Conservation (phyloP, 768 basidiomycete genomes). For the Tubosaeta sp. region DNA sequence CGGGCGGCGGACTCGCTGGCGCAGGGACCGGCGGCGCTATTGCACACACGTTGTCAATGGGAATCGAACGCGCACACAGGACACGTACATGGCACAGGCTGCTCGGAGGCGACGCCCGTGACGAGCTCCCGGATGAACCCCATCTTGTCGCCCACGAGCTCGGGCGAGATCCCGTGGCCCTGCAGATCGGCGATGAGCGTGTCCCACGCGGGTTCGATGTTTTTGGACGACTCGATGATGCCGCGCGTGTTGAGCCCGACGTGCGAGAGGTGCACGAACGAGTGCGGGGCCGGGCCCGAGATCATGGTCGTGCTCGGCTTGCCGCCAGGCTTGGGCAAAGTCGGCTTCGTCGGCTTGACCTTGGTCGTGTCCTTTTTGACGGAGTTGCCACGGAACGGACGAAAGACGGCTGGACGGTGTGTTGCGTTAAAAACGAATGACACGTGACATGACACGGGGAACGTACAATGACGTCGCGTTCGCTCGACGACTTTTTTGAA, state of each 20-base stretch:
- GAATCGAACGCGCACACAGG: not conserved
- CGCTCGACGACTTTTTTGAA: slow-evolving; percentile 57
- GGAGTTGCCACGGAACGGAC: slow-evolving; percentile 26
- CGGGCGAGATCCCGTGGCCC: slow-evolving; percentile 34
- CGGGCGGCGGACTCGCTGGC: slow-evolving; percentile 10
- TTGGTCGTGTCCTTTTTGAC: slow-evolving; percentile 21
- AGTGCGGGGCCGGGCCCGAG: slow-evolving; percentile 53
- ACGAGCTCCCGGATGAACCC: slow-evolving; percentile 35
- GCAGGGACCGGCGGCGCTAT: slow-evolving; percentile 12
- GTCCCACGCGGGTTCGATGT: slow-evolving; percentile 52
- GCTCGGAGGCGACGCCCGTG: slow-evolving; percentile 3
- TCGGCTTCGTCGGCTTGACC: not conserved
- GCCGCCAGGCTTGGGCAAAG: slow-evolving; percentile 27
- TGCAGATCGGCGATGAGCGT: slow-evolving; percentile 41
- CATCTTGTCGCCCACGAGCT: slow-evolving; percentile 28
- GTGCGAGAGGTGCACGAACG: slow-evolving; percentile 65
- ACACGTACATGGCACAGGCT: not conserved
- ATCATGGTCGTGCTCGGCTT: slow-evolving; percentile 36
- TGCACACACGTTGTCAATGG: not conserved
- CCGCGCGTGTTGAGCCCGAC: slow-evolving; percentile 53
- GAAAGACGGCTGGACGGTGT: slow-evolving; percentile 20
- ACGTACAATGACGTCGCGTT: slow-evolving; percentile 40
- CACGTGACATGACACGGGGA: slow-evolving; percentile 1
- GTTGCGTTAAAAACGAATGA: not conserved
- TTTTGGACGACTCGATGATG: slow-evolving; percentile 48